Percentiles rank a stretch among this genome's conserved stretches.
phyloP scores from a whole-genome alignment of 75 land plant genomes.

The Picea sitchensis region DNA sequence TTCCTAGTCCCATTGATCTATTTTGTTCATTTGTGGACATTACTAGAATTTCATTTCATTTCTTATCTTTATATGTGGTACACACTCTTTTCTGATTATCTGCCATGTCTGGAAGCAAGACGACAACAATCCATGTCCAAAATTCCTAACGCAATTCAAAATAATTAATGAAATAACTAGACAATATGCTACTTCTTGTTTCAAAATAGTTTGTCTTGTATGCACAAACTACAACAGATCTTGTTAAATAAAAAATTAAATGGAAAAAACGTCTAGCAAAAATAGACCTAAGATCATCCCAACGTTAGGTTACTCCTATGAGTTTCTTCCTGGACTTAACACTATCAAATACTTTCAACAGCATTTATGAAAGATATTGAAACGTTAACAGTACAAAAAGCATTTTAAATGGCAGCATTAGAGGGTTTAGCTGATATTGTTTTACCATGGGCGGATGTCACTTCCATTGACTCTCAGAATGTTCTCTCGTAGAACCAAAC shows the following conservation, averaged over 20 bases:
- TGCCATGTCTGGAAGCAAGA: too few species aligned
- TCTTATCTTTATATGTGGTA: too few species aligned
- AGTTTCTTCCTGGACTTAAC: background rate
- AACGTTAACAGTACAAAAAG: background rate
- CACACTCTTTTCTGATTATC: too few species aligned
- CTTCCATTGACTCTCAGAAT: slow-evolving; percentile 94
- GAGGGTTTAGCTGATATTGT: background rate
- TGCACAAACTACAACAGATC: background rate
- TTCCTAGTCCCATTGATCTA: too few species aligned
- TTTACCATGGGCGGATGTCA: slow-evolving; percentile 98
- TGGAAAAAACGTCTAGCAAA: background rate
- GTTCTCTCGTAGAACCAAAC: slow-evolving; percentile 92
- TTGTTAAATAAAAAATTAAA: background rate
- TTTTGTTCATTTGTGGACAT: too few species aligned
- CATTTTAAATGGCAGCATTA: background rate
- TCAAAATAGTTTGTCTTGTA: background rate
- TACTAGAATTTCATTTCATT: too few species aligned
- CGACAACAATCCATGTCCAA: too few species aligned
- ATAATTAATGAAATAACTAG: background rate
- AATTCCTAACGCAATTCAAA: too few species aligned
- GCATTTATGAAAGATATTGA: background rate
- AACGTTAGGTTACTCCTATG: background rate
- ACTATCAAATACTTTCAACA: background rate
- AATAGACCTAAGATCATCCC: background rate
- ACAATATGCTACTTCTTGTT: background rate